Percentiles rank a stretch among this genome's conserved stretches.
Conservation (phyloP, 2,329 filamentous ascomycete species). For the Phoma herbarum region DNA sequence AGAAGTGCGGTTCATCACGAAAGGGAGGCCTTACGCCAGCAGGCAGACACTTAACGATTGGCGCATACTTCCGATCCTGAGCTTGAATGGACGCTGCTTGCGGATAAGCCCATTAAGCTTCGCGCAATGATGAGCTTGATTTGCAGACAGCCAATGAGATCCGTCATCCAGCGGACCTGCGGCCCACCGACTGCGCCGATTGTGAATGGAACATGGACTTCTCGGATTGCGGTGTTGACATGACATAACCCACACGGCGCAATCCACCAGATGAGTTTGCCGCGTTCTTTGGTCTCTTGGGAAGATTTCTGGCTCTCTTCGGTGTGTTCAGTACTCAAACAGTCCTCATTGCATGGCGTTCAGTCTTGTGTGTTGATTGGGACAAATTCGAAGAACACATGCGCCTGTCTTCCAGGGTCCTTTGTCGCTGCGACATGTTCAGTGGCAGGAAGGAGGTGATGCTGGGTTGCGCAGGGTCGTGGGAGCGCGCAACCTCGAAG, state of each 20-base stretch:
- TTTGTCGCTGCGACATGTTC: background rate
- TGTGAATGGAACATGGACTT: slow-evolving; percentile 2
- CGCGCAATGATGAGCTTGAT: slow-evolving; percentile 6
- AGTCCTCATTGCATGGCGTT: background rate
- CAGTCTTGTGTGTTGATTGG: too few relatives aligned
- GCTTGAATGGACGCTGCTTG: slow-evolving; percentile 8
- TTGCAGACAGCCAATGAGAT: background rate
- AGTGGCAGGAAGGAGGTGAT: background rate
- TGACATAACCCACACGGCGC: too few relatives aligned
- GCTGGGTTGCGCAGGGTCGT: background rate
- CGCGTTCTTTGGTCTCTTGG: background rate
- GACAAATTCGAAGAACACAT: background rate
- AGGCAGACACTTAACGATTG: slow-evolving; percentile 4
- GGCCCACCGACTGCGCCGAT: slow-evolving; percentile 1
- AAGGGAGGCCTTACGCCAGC: slow-evolving; percentile 1
- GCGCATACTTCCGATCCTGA: slow-evolving; percentile 1
- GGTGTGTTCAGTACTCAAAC: background rate
- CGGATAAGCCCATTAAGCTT: slow-evolving; percentile 6
- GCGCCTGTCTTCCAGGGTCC: background rate
- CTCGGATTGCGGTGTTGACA: background rate
- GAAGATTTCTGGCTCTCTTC: background rate
- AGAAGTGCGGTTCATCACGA: background rate
- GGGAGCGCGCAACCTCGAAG: background rate
- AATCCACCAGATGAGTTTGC: background rate
- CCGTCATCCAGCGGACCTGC: background rate